These are phyloP conservation scores for Epichloe amarillans DNA, from an alignment of 2,329 filamentous ascomycete genomes.

Conservation along the genomic window DNA sequence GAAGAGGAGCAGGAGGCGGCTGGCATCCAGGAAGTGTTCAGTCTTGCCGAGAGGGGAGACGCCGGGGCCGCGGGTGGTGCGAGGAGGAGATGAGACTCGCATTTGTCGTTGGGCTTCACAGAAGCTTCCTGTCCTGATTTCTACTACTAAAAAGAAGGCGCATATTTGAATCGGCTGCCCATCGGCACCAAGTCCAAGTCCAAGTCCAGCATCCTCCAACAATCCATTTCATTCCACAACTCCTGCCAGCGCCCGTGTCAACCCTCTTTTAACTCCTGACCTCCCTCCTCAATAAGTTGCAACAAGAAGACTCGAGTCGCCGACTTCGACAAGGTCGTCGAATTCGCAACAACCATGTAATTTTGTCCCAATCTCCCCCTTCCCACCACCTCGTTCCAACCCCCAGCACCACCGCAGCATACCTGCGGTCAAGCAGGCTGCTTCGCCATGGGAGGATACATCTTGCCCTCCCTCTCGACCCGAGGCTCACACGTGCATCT, in stretches of 20 bases:
- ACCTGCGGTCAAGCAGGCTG: slow-evolving; percentile 12
- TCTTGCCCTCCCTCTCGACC: slow-evolving; percentile 44
- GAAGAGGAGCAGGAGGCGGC: slow-evolving; percentile 95
- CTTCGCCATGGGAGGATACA: slow-evolving; percentile 51
- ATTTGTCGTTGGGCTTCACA: too few relatives aligned
- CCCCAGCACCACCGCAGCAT: slow-evolving; percentile 13
- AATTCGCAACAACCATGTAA: slow-evolving; percentile 6
- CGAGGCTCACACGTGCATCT: slow-evolving; percentile 55
- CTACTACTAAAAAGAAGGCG: too few relatives aligned
- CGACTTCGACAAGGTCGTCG: background rate
- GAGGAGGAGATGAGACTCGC: slow-evolving; percentile 16
- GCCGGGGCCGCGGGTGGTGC: slow-evolving; percentile 25
- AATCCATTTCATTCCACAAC: too few relatives aligned
- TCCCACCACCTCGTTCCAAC: slow-evolving; percentile 13
- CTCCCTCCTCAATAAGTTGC: too few relatives aligned
- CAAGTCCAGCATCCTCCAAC: too few relatives aligned
- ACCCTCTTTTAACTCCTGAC: too few relatives aligned
- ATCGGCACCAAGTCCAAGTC: too few relatives aligned
- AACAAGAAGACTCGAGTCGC: too few relatives aligned
- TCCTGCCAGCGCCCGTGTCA: too few relatives aligned
- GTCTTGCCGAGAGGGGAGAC: slow-evolving; percentile 58
- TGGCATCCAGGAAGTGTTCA: slow-evolving; percentile 89
- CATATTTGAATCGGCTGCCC: too few relatives aligned
- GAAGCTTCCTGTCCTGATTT: too few relatives aligned
- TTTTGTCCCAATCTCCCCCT: slow-evolving; percentile 13